Conservation (phyloP, 2,329 filamentous ascomycete genomes). For the Cladobotryum protrusum region DNA sequence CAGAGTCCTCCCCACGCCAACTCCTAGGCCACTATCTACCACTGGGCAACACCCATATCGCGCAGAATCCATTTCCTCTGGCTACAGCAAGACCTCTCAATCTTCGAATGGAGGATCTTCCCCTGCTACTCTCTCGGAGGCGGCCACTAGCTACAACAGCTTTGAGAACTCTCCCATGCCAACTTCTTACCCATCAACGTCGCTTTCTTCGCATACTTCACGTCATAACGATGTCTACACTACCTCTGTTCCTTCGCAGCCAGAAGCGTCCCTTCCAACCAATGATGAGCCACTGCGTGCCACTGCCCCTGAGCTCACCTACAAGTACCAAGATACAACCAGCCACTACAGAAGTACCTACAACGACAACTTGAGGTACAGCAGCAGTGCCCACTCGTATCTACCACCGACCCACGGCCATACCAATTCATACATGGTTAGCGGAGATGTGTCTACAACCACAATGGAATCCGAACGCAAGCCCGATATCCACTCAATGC, state of each 20-base stretch:
- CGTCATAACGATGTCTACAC: slow-evolving; percentile 14
- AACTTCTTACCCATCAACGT: slow-evolving; percentile 6
- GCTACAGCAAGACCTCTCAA: slow-evolving; percentile 16
- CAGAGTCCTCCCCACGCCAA: slow-evolving; percentile 17
- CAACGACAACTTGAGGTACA: neutral
- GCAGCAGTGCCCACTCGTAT: neutral
- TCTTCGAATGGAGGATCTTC: slow-evolving; percentile 7
- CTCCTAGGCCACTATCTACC: slow-evolving; percentile 15
- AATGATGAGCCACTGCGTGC: slow-evolving; percentile 14
- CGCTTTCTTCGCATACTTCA: neutral
- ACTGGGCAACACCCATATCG: slow-evolving; percentile 19
- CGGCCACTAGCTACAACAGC: slow-evolving; percentile 9
- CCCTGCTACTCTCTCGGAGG: slow-evolving; percentile 8
- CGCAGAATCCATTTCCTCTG: slow-evolving; percentile 20
- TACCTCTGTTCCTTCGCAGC: slow-evolving; percentile 2
- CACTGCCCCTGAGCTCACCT: slow-evolving; percentile 20
- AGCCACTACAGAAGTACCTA: slow-evolving; percentile 6
- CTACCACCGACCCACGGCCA: neutral
- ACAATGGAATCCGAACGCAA: slow-evolving; percentile 2
- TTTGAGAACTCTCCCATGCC: slow-evolving; percentile 10
- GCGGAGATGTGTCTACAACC: neutral
- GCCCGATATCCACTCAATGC: slow-evolving; percentile 1
- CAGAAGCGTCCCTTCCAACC: slow-evolving; percentile 12
- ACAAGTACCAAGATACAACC: slow-evolving; percentile 27
- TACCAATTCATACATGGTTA: slow-evolving; percentile 1